Percentiles rank a stretch among this genome's conserved stretches.
phyloP scores from a whole-genome alignment of 352 stramenopile genomes.

The Globisporangium takayamanum region DNA sequence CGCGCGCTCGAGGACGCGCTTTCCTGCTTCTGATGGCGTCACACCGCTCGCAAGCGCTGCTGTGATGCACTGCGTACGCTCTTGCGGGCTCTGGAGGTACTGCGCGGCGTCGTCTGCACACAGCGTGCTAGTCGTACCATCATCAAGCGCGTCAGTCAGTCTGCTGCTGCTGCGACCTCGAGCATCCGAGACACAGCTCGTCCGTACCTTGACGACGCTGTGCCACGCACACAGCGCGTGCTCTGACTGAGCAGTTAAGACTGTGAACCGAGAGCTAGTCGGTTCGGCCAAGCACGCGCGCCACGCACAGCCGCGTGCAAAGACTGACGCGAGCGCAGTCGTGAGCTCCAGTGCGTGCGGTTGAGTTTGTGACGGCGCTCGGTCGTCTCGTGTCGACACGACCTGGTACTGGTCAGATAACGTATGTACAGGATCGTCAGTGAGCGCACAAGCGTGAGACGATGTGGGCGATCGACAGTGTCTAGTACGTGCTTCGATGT shows the following conservation, averaged over 20 bases:
- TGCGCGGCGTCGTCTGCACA: slow-evolving; percentile 23
- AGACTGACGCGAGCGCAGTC: slow-evolving; percentile 10
- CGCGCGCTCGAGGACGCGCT: slow-evolving; percentile 17
- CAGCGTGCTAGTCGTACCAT: slow-evolving; percentile 12
- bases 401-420: slow-evolving; percentile 11
- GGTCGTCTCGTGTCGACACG: background rate
- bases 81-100: slow-evolving; percentile 18
- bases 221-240: slow-evolving; percentile 27
- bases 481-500: slow-evolving; percentile 8
- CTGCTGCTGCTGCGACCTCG: background rate
- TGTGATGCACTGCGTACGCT: slow-evolving; percentile 6
- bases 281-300: slow-evolving; percentile 23
- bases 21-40: slow-evolving; percentile 6
- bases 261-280: background rate
- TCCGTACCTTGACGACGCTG: slow-evolving; percentile 18
- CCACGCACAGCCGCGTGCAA: slow-evolving; percentile 23
- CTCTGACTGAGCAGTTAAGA: background rate
- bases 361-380: background rate
- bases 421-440: background rate
- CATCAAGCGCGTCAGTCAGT: slow-evolving; percentile 2
- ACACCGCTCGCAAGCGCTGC: slow-evolving; percentile 6
- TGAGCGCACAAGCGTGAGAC: background rate
- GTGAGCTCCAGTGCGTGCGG: background rate
- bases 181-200: background rate
- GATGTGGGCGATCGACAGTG: background rate